These are phyloP conservation scores for Lactuca sativa DNA, from an alignment of 129 eudicot species.

Conservation along the genomic window DNA sequence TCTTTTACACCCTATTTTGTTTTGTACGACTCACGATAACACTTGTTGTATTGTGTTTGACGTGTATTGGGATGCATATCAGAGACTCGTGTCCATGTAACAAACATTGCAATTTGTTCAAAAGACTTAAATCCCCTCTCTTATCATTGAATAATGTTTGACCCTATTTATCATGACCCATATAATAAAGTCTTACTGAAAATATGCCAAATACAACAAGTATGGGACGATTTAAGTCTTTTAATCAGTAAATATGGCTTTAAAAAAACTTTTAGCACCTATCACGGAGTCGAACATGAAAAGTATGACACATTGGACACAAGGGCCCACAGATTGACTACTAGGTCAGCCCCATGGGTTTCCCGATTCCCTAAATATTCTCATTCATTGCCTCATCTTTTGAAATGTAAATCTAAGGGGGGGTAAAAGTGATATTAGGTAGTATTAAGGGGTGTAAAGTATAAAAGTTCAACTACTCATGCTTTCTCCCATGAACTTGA, in stretches of 20 bases:
- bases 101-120: not conserved
- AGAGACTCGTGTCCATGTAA: not conserved
- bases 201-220: not conserved
- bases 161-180: not conserved
- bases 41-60: not conserved
- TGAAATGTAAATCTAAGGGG: conserved; percentile 11
- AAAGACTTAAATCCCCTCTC: too few species aligned
- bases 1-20: not conserved
- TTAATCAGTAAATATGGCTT: not conserved
- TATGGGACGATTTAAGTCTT: not conserved
- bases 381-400: conserved; percentile 23
- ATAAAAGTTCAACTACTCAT: conserved; percentile 9
- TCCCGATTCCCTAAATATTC: conserved; percentile 39
- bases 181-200: not conserved
- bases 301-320: conserved; percentile 18
- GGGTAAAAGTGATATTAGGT: conserved; percentile 13
- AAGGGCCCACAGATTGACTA: conserved; percentile 22
- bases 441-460: conserved; percentile 5
- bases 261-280: conserved; percentile 8
- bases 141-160: not conserved
- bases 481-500: conserved; percentile 17
- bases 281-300: conserved; percentile 15
- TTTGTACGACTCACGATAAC: not conserved
- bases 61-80: not conserved
- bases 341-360: conserved; percentile 8